Conservation (phyloP, 306 rosid genomes). For the Lathyrus oleraceus region DNA sequence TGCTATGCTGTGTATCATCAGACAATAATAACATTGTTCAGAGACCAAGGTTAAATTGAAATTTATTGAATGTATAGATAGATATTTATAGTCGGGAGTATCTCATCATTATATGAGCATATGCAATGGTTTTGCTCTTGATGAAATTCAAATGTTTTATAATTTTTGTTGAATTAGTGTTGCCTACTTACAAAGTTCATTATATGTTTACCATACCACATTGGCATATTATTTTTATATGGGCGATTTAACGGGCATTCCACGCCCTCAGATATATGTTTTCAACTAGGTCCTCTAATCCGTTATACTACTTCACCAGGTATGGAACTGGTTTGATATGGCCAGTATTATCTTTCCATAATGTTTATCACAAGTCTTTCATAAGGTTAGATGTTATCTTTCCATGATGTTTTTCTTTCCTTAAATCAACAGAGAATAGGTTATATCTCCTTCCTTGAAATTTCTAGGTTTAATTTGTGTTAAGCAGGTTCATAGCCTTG, state of each 20-base stretch:
- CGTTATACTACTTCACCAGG: not conserved
- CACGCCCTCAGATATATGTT: not conserved
- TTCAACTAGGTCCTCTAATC: not conserved
- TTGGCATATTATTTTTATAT: not conserved
- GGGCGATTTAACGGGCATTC: too few species aligned
- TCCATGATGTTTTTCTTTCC: not conserved
- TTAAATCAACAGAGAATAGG: not conserved
- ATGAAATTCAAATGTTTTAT: not conserved
- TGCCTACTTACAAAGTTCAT: not conserved
- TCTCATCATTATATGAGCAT: not conserved
- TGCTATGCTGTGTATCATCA: constrained; percentile 19
- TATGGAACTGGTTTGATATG: not conserved
- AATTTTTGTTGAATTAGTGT: not conserved
- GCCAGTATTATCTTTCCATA: not conserved
- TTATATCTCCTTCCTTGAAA: not conserved
- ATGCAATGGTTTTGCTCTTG: not conserved
- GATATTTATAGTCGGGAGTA: not conserved
- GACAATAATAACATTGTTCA: constrained; percentile 1
- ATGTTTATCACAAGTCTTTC: not conserved
- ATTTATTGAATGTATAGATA: constrained; percentile 1
- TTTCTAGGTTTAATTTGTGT: too few species aligned
- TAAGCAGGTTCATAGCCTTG: too few species aligned
- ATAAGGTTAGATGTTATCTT: too few species aligned
- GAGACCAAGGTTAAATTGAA: not conserved
- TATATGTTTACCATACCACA: not conserved